phyloP scores from a whole-genome alignment of 1,139 yeast genomes.

The Magnusiomyces magnusii region DNA sequence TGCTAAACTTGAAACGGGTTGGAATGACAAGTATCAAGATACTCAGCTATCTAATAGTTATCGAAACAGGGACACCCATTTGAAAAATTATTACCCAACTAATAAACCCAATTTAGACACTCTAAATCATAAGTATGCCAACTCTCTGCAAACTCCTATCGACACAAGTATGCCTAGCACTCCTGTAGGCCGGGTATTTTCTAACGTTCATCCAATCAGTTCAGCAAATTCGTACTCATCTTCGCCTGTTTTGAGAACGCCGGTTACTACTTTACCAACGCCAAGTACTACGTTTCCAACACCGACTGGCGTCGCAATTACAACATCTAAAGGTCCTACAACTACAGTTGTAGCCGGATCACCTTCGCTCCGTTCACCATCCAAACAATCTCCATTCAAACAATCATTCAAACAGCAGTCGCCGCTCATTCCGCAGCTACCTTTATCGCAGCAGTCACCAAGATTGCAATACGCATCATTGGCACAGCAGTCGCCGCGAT shows the following conservation, averaged over 20 bases:
- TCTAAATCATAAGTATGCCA: neutral
- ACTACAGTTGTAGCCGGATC: neutral
- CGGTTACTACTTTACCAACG: neutral
- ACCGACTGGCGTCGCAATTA: neutral
- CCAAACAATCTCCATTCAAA: neutral
- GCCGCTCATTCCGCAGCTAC: no score
- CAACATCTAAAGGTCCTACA: neutral
- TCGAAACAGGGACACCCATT: no score
- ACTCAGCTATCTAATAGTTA: no score
- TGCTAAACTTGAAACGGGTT: no score
- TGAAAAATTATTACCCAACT: neutral
- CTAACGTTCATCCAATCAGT: neutral
- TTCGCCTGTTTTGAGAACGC: no score
- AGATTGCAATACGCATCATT: no score
- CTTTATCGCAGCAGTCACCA: no score
- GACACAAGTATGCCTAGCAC: neutral
- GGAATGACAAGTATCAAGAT: no score
- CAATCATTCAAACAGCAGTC: no score
- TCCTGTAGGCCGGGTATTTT: neutral
- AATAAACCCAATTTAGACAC: neutral
- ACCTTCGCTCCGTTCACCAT: neutral
- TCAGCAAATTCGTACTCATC: neutral
- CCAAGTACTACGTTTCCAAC: no score
- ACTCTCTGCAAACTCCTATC: neutral
- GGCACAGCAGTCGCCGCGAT: no score